Base-by-base conservation (phyloP, 345 rosid genomes). In the Populus pruinosa region DNA sequence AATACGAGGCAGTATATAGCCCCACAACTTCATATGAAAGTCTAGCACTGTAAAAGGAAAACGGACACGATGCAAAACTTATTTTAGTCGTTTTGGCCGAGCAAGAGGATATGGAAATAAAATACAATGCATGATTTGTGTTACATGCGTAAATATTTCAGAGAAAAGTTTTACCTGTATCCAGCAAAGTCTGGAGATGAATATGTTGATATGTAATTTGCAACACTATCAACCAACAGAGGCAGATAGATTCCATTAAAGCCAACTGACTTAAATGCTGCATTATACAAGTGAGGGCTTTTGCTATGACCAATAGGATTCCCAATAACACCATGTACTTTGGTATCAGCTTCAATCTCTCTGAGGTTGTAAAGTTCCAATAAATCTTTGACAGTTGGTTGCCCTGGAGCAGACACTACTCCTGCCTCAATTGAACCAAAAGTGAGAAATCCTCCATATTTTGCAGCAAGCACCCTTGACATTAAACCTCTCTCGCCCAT, bases 231-330 rank as follows among this genome's bases (percentile, higher is more conserved):
- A 21, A 87, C 91, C 85, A 89, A 79, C 81, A 89, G 73, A 67
- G 89, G 91, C 10, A 89, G 80, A 80, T 87, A 90, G 35, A 88
- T 80, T 78, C 94, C 90, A 80, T 90, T 80, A 68, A 87, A 90
- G 64, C 83, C 78, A 9, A 86, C 82, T 0, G 87, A 84, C 74
- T 76, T 85, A 64, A 90, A 88, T 71, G 94, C 85, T 7, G 86
- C 77, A 65, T 90, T 90, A 78, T 86, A 86, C 31, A 90, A 83
- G 74, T 79, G 88, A 75, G 94, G 89, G 77, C 88, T 83, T 83
- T 90, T 90, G 90, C 89, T 90, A 82, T 90, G 93, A 74, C 90
- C 81, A 75, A 88, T 78, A 61, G 93, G 90, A 12, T 88, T 90
- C 74, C 93, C 93, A 70, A 88, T 88, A 25, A 90, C 85, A n/a